phyloP scores from a whole-genome alignment of 805 yeast genomes.

The Jamesozyma piceae region DNA sequence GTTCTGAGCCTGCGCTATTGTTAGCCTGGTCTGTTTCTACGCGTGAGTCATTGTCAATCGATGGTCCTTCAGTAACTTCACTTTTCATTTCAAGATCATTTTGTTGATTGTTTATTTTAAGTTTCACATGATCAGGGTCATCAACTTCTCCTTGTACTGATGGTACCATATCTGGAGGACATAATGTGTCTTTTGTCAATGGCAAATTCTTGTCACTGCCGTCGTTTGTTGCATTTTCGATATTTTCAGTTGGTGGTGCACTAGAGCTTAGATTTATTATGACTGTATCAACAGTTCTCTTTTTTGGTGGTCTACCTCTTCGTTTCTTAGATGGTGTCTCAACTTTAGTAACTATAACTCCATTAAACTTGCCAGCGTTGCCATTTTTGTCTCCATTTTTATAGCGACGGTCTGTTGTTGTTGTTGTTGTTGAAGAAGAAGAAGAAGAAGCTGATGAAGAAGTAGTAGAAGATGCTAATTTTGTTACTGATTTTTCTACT shows the following conservation, averaged over 20 bases:
- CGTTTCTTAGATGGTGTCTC: constrained; percentile 12
- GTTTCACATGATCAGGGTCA: not conserved
- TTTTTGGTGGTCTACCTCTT: constrained; percentile 31
- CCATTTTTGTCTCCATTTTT: not conserved
- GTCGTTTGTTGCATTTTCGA: constrained; percentile 8
- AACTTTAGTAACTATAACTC: not conserved
- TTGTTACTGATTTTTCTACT: not conserved
- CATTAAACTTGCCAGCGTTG: not conserved
- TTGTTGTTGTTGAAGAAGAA: not conserved
- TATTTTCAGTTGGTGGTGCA: not conserved
- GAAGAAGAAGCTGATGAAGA: constrained; percentile 4
- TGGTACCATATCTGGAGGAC: not conserved
- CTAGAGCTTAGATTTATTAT: constrained; percentile 6
- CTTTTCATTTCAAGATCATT: too few species aligned
- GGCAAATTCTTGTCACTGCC: not conserved
- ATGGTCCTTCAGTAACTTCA: not conserved
- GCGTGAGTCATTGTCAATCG: not conserved
- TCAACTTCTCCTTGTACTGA: not conserved
- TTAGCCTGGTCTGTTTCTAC: not conserved
- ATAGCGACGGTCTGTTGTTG: too few species aligned
- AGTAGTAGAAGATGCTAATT: too few species aligned
- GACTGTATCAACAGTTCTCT: constrained; percentile 25
- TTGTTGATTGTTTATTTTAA: too few species aligned
- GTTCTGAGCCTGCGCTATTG: not conserved
- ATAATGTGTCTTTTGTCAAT: not conserved